Percentiles rank a stretch among this genome's conserved stretches.
Conservation (phyloP, 768 basidiomycete species). For the Cyathus striatus region DNA sequence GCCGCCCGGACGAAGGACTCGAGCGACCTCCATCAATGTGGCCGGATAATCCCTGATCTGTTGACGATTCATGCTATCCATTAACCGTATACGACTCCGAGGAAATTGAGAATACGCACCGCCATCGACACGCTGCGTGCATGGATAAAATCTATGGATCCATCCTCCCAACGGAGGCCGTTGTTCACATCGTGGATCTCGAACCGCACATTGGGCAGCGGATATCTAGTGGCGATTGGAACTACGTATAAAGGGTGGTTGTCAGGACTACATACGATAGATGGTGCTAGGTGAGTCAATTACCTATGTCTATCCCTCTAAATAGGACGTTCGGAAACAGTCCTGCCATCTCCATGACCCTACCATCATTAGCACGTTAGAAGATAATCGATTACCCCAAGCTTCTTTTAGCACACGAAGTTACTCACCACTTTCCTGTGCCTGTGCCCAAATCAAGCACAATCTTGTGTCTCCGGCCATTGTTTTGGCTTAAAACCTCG, state of each 20-base stretch:
- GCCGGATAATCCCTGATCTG: slow-evolving; percentile 53
- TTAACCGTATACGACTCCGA: not conserved
- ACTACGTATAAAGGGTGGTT: slow-evolving; percentile 36
- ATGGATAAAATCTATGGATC: slow-evolving; percentile 64
- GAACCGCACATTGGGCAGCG: slow-evolving; percentile 56
- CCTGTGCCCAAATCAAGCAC: slow-evolving; percentile 78
- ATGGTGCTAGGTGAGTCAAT: too few relatives aligned
- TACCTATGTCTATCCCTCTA: slow-evolving; percentile 75
- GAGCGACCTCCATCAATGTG: slow-evolving; percentile 52
- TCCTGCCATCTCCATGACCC: slow-evolving; percentile 72
- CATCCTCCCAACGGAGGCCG: slow-evolving; percentile 43
- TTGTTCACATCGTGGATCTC: slow-evolving; percentile 61
- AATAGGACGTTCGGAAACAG: slow-evolving; percentile 62
- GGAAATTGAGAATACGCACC: slow-evolving; percentile 31
- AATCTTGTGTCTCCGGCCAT: slow-evolving; percentile 37
- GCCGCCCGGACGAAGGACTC: slow-evolving; percentile 68
- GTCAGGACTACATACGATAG: too few relatives aligned
- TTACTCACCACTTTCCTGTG: slow-evolving; percentile 62
- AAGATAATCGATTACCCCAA: slow-evolving; percentile 9
- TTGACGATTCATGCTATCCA: not conserved
- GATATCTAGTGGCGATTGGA: slow-evolving; percentile 65
- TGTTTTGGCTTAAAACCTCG: slow-evolving; percentile 38
- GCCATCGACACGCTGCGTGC: slow-evolving; percentile 56
- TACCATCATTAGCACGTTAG: slow-evolving; percentile 22
- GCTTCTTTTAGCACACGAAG: slow-evolving; percentile 1